Conservation (phyloP, 2,329 filamentous ascomycete genomes). For the Claviceps paspali region DNA sequence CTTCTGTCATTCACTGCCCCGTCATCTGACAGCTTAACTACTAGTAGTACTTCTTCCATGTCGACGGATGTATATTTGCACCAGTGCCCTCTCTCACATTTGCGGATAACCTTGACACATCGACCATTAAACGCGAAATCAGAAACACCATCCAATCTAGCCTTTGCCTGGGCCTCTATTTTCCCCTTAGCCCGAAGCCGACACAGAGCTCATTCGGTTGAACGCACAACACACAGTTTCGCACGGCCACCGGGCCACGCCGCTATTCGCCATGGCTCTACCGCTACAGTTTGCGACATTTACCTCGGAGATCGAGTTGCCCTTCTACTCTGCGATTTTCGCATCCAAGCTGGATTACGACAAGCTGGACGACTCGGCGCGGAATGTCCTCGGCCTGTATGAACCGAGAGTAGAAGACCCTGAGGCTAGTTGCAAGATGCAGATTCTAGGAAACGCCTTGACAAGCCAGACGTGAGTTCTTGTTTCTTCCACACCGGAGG, state of each 20-base stretch:
- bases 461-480: slow-evolving; percentile 61
- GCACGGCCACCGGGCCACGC: not conserved
- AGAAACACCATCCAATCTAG: no score
- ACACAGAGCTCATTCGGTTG: not conserved
- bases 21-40: slow-evolving; percentile 11
- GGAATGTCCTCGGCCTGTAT: slow-evolving; percentile 75
- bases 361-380: slow-evolving; percentile 86
- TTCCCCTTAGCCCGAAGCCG: no score
- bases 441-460: slow-evolving; percentile 75
- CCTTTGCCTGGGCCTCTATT: no score
- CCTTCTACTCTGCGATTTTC: slow-evolving; percentile 89
- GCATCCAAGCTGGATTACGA: slow-evolving; percentile 91
- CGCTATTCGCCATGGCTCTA: slow-evolving; percentile 30
- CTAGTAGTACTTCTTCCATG: no score
- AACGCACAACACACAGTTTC: not conserved
- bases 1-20: not conserved
- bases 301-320: slow-evolving; percentile 83
- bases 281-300: slow-evolving; percentile 67
- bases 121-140: not conserved
- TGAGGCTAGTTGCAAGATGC: slow-evolving; percentile 71
- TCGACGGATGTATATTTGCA: not conserved
- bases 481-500: not conserved
- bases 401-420: slow-evolving; percentile 64
- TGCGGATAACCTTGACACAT: not conserved
- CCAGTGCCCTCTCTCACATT: not conserved